A percentile compares a stretch with the other conserved stretches of the same genome.
These are phyloP conservation scores for Brachypodium distachyon DNA, from an alignment of 202 grass and related monocot species.

Conservation along the genomic window DNA sequence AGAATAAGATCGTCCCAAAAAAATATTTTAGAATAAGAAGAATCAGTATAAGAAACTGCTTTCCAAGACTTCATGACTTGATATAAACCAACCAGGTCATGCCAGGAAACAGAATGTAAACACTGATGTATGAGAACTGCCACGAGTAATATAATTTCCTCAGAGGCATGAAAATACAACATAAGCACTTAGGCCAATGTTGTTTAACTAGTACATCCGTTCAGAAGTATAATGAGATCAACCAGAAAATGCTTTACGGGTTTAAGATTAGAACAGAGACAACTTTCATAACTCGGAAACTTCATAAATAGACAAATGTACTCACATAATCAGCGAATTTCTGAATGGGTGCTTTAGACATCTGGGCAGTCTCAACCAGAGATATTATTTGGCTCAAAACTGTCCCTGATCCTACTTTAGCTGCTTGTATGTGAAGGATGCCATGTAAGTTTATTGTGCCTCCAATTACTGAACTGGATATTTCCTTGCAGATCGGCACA, in stretches of 20 bases:
- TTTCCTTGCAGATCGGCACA: conserved; percentile 58
- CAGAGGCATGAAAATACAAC: not conserved
- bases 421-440: conserved; percentile 70
- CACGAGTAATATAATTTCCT: not conserved
- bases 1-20: too few relatives aligned
- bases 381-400: conserved; percentile 96
- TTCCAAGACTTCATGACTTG: not conserved
- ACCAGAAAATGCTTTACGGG: not conserved
- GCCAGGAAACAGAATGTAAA: not conserved
- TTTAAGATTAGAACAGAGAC: conserved; percentile 1
- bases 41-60: not conserved
- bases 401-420: conserved; percentile 85
- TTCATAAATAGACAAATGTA: conserved; percentile 4
- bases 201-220: not conserved
- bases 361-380: conserved; percentile 91
- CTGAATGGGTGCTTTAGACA: conserved; percentile 98
- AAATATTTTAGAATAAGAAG: too few relatives aligned
- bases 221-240: not conserved
- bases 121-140: not conserved
- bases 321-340: conserved; percentile 99
- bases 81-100: not conserved
- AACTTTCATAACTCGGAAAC: not conserved
- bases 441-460: conserved; percentile 96
- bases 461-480: conserved; percentile 74
- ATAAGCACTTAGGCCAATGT: not conserved